Evolutionary conservation across 2,329 filamentous ascomycete genomes (phyloP).

Genomic region (Xylaria sp.): DNA sequence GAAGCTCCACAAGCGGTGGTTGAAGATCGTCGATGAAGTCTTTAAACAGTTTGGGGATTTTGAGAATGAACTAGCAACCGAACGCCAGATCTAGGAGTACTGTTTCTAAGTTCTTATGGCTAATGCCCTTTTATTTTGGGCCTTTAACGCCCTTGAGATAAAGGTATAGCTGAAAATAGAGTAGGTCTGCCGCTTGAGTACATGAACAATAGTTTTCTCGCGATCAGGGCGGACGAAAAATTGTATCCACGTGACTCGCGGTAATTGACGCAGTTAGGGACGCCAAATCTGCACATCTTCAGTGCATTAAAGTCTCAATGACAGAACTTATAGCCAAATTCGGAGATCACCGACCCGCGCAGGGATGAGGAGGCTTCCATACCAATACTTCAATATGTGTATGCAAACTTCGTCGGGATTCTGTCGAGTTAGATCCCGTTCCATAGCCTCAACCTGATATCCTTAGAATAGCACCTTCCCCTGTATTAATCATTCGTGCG

Average conservation of each 20-base stretch:
- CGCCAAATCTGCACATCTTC: neutral
- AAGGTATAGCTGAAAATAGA: neutral
- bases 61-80: slow-evolving; percentile 10
- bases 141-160: neutral
- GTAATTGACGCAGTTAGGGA: neutral
- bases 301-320: too few species aligned
- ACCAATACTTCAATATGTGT: too few species aligned
- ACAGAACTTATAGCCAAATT: too few species aligned
- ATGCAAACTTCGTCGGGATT: too few species aligned
- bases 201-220: neutral
- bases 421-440: neutral
- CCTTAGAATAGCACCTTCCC: neutral
- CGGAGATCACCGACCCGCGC: too few species aligned
- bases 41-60: slow-evolving; percentile 13
- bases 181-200: neutral
- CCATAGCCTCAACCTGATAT: neutral
- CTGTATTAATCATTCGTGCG: too few species aligned
- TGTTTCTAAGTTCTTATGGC: slow-evolving; percentile 3
- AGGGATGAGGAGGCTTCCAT: too few species aligned
- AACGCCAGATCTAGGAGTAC: slow-evolving; percentile 16
- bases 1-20: slow-evolving; percentile 13
- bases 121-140: neutral
- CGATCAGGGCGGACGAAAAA: neutral
- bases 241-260: neutral
- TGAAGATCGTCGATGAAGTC: slow-evolving; percentile 15